phyloP scores from a whole-genome alignment of 2,329 filamentous ascomycete species.

The Monilinia aucupariae region DNA sequence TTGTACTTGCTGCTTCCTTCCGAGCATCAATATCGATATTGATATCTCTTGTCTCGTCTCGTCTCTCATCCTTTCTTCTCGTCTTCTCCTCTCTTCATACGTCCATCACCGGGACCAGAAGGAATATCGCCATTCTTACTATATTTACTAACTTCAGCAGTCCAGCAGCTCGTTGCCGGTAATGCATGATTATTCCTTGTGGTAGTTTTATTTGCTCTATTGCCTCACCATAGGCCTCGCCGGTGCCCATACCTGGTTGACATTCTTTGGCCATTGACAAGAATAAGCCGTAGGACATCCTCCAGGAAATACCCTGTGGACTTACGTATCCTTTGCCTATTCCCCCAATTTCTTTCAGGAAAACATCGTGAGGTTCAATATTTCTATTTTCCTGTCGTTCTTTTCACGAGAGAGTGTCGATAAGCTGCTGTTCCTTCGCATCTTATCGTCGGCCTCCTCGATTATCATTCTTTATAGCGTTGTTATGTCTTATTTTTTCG shows the following conservation, averaged over 20 bases:
- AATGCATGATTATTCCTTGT: constrained; percentile 7
- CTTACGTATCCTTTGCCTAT: constrained; percentile 2
- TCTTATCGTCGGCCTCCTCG: constrained; percentile 29
- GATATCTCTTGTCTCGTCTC: neutral
- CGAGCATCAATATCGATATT: neutral
- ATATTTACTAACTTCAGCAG: constrained; percentile 25
- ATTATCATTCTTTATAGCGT: constrained; percentile 22
- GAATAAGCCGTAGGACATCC: neutral
- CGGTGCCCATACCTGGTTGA: constrained; percentile 13
- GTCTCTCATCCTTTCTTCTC: constrained; percentile 8
- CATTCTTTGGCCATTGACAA: constrained; percentile 20
- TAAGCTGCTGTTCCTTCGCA: constrained; percentile 27
- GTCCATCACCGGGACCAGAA: constrained; percentile 17
- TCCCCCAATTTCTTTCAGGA: constrained; percentile 3
- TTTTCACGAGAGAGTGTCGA: constrained; percentile 25
- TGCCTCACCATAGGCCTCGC: constrained; percentile 5
- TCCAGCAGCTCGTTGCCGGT: neutral
- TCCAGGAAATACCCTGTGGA: neutral
- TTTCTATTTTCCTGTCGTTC: constrained; percentile 22
- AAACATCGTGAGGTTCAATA: constrained; percentile 1
- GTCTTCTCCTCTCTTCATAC: constrained; percentile 16
- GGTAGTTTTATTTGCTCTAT: constrained; percentile 7
- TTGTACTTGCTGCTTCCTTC: constrained; percentile 8
- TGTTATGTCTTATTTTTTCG: constrained; percentile 19
- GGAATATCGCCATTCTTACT: constrained; percentile 21